Evolutionary conservation across 768 basidiomycete species (phyloP).

Genomic region (Russula emetica): DNA sequence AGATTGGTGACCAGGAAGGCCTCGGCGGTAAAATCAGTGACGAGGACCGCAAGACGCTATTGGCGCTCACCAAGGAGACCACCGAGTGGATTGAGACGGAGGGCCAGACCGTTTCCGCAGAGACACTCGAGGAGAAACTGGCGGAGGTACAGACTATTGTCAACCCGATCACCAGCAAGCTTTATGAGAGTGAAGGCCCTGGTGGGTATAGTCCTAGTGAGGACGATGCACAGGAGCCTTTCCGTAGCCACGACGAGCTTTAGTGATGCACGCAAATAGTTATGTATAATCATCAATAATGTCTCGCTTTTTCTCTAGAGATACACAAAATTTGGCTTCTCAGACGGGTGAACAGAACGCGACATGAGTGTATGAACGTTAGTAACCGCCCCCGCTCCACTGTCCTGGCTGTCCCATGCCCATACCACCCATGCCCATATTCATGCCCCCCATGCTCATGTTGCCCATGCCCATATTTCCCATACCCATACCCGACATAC

Average conservation of each 20-base stretch:
- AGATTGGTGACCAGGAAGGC: constrained; percentile 82
- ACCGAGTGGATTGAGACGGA: constrained; percentile 91
- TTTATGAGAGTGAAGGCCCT: constrained; percentile 32
- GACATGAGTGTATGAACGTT: too few relatives aligned
- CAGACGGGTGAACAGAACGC: neutral
- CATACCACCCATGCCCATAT: constrained; percentile 23
- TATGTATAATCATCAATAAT: constrained; percentile 24
- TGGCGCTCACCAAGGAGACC: constrained; percentile 78
- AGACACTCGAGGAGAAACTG: constrained; percentile 91
- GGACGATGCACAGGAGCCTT: constrained; percentile 40
- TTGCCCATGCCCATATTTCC: constrained; percentile 29
- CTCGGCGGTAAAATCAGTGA: constrained; percentile 83
- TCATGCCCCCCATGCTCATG: constrained; percentile 24
- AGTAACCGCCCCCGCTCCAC: constrained; percentile 21
- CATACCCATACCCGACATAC: constrained; percentile 28
- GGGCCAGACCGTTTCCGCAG: constrained; percentile 67
- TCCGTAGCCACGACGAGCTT: constrained; percentile 45
- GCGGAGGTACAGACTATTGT: constrained; percentile 38
- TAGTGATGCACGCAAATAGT: constrained; percentile 24
- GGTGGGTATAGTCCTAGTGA: constrained; percentile 30
- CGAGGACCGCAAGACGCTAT: constrained; percentile 80
- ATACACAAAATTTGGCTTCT: constrained; percentile 9
- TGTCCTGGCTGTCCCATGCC: constrained; percentile 28
- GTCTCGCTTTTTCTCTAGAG: constrained; percentile 5
- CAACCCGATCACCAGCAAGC: constrained; percentile 47